Base-by-base conservation (phyloP, 179 eudicot genomes). In the Silene noctiflora region DNA sequence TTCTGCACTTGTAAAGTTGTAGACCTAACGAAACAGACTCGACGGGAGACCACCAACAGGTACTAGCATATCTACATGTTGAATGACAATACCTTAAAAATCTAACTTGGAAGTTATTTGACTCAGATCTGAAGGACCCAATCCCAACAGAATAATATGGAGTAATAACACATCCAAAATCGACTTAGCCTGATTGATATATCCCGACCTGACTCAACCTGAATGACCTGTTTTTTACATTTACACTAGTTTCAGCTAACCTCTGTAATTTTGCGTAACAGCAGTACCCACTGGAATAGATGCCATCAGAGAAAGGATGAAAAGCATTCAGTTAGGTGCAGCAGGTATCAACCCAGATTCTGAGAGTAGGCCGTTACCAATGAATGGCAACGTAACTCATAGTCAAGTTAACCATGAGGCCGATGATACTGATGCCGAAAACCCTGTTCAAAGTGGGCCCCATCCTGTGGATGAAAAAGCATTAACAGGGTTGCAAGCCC, bases 391-490 rank as follows among this genome's bases (percentile, higher is more conserved):
- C 67, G 46, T 83, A 31, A 65, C 76, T 69, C 88, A 86, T 14
- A 81, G 76, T 79, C 87, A 87, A 72, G 55, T 75, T 44, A 79
- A 81, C 42, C 81, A 81, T 48, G 84, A 77, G 20, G 44, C 80
- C 0, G 95, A 88, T 21, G 85, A 79, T 51, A 46, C 55, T 14
- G 62, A 71, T 65, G 58, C 31, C 0, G 93, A 81, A 66, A 90
- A 85, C 82, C 86, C 88, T 25, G 74, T 78, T 63, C 93, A 87
- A 69, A 64, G 81, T 31, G 97, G 97, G 20, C 91, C 87, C 60
- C 96, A 82, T 67, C 99, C 98, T n/a, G 90, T 95, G 98, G 99
- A 95, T 46, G 99, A 95, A 83, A 90, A 85, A 81, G 98, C 99
- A 19, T 74, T 95, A 69, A 89, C 98, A n/a, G 99, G 99, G 51